Evolutionary conservation across 1,284 basidiomycete species (phyloP).

Genomic region (Rhodotorula sp.): DNA sequence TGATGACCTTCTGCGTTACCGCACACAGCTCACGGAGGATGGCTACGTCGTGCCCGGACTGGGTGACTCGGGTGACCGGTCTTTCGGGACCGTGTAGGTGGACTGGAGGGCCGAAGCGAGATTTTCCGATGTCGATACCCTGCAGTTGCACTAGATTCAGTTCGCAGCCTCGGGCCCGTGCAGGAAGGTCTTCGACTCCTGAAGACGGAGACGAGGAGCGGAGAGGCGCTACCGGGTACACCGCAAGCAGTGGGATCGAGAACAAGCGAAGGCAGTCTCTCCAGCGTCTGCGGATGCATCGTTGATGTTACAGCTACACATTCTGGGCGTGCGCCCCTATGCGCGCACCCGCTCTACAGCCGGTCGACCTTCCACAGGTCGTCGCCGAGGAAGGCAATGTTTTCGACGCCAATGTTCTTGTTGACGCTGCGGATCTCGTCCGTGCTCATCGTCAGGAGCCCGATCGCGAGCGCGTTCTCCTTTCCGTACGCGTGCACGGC

Average conservation of each 20-base stretch:
- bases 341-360: slow-evolving; percentile 49
- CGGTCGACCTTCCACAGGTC: slow-evolving; percentile 80
- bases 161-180: no score
- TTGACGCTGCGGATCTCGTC: slow-evolving; percentile 88
- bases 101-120: neutral
- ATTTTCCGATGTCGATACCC: neutral
- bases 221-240: no score
- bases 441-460: slow-evolving; percentile 75
- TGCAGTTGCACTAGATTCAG: neutral
- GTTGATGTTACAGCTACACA: neutral
- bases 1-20: neutral
- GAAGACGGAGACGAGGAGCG: no score
- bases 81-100: slow-evolving; percentile 10
- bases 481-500: slow-evolving; percentile 96
- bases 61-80: slow-evolving; percentile 59
- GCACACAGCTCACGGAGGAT: slow-evolving; percentile 60
- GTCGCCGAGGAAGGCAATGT: slow-evolving; percentile 80
- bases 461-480: slow-evolving; percentile 85
- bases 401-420: slow-evolving; percentile 89
- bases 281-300: no score
- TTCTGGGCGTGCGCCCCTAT: no score
- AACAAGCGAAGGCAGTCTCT: no score
- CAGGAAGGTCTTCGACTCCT: no score
- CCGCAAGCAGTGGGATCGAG: no score
- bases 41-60: slow-evolving; percentile 84